Base-by-base conservation (phyloP, 2,329 filamentous ascomycete genomes). In the Apiospora rasikravindrae region DNA sequence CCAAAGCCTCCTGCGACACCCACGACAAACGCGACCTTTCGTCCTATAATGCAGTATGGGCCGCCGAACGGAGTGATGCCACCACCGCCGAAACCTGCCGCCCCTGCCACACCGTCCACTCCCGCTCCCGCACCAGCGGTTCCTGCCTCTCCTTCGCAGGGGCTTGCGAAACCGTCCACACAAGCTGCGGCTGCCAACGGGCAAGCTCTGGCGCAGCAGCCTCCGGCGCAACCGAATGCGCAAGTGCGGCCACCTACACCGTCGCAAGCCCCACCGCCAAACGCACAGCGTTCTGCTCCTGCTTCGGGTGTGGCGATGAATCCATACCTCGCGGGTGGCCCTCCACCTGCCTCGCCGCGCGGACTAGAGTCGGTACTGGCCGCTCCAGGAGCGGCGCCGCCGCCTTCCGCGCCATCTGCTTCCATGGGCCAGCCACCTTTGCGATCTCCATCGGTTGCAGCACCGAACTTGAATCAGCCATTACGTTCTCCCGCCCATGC, bases 1-100 rank as follows among this genome's bases (percentile, higher is more conserved):
- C 85, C 88, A 10, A 90, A 89, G 75, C 85, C 84, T 10, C 81
- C 84, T 69, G 81, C 84, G 49, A 33, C 57, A 40, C 81, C 83
- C 51, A 33, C 83, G 81, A 73, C 82, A 78, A 71, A 75, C 78
- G 73, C 74, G 29, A 76, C 78, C 11, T 81, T 83, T 73, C 87
- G 90, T 61, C 90, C 90, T 3, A 86, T 92, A 49, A 83, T 92
- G 71, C 90, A 92, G 77, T 92, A 92, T 77, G 90, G 90, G 0
- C 90, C 90, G 53, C 89, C 89, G 1, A 89, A 89, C 73, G 90
- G 89, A 51, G 80, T 84, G 42, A 90, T 92, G 88, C 89, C 89
- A 57, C 87, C 87, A 71, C 86, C 86, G 16, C 81, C 82, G 22
- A 81, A 82, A 24, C 73, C 76, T 26, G 69, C 74, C 16, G 71